phyloP scores from a whole-genome alignment of 805 yeast genomes.

The Candida broadrunensis region DNA sequence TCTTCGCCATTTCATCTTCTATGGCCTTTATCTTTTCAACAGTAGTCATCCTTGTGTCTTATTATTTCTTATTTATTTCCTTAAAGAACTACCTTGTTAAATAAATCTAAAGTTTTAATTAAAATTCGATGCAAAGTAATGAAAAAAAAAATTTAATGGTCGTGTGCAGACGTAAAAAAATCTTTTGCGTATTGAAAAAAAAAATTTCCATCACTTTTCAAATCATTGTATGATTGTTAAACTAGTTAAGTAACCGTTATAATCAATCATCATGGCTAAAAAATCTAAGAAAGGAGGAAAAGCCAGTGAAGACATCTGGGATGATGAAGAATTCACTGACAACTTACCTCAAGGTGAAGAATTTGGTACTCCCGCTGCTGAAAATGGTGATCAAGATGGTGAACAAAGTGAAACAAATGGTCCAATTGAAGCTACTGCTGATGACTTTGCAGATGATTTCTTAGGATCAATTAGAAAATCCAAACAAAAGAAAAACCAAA shows the following conservation, averaged over 20 bases:
- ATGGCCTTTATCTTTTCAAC: slow-evolving; percentile 72
- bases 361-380: slow-evolving; percentile 40
- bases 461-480: slow-evolving; percentile 80
- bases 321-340: slow-evolving; percentile 60
- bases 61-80: too few relatives aligned
- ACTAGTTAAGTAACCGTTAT: neutral
- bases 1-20: slow-evolving; percentile 96
- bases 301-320: slow-evolving; percentile 77
- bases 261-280: slow-evolving; percentile 42
- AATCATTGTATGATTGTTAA: too few relatives aligned
- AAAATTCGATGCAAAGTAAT: neutral
- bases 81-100: too few relatives aligned
- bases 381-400: slow-evolving; percentile 2
- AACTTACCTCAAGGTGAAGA: slow-evolving; percentile 36
- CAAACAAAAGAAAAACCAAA: slow-evolving; percentile 72
- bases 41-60: slow-evolving; percentile 31
- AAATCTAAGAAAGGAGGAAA: slow-evolving; percentile 57
- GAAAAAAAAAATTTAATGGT: neutral
- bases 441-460: slow-evolving; percentile 57
- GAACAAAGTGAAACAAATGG: slow-evolving; percentile 1
- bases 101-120: too few relatives aligned
- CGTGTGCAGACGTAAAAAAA: too few relatives aligned
- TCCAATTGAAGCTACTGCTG: slow-evolving; percentile 15
- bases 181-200: too few relatives aligned
- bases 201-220: neutral